Base-by-base conservation (phyloP, 768 basidiomycete species). In the Auriscalpium microsporum region DNA sequence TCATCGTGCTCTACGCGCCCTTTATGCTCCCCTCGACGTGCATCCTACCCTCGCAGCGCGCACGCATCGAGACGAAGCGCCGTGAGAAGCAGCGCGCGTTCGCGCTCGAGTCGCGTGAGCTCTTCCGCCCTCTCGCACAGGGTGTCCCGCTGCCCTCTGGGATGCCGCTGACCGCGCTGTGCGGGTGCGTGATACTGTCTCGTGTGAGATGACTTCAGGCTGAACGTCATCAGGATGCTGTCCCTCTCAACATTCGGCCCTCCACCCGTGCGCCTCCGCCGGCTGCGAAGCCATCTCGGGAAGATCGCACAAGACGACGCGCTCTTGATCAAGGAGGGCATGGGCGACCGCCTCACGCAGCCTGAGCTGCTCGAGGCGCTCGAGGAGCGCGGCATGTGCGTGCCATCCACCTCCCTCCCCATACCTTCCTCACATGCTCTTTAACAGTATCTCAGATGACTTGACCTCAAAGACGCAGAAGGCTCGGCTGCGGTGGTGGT, bases 1-100 rank as follows among this genome's bases (percentile, higher is more conserved):
- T 94, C 58, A 80, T 92, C 58, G 89, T 89, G 28, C 80, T 94
- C 57, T 93, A 89, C 64, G 83, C 81, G n/a, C 91, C 91, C 2
- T 81, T 79, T 65, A 78, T 90, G 73, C 80, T 94, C 28, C 91
- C 91, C 1, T 92, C 90, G 3, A 93, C 91, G 0, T 92, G 90
- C 65, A 77, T 93, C 53, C 78, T 94, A 6, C 87, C 91, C 1
- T 83, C 86, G 11, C 91, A 94, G 71, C 81, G 77, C 38, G 67
- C 85, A 73, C 71, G 92, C 72, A 74, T 86, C 71, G 65, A 74
- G 67, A 58, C 75, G 67, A 75, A 82, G 71, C 68, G 76, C 63
- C 61, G 77, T 69, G 64, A 80, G 38, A 68, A 63, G 54, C 71
- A 83, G 62, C 73, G 48, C 48, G 48, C 50, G 4, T 63, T 48